A percentile compares a stretch with the other conserved stretches of the same genome.
These are phyloP conservation scores for Solanum infundibuliforme DNA, from an alignment of 257 asterid species.

Conservation along the genomic window DNA sequence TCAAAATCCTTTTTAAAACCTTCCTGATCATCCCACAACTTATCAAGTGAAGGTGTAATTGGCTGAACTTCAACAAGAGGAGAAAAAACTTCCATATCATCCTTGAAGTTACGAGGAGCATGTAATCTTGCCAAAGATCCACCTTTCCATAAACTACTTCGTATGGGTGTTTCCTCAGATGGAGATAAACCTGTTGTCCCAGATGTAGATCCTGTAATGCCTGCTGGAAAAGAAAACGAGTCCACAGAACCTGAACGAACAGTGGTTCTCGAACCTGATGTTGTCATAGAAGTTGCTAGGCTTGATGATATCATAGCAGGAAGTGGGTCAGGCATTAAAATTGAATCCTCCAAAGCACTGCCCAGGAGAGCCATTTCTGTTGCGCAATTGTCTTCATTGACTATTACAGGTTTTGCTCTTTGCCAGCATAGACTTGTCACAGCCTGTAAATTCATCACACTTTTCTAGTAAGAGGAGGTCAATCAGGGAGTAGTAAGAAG, in stretches of 20 bases:
- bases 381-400: slow-evolving; percentile 63
- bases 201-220: slow-evolving; percentile 31
- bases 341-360: slow-evolving; percentile 76
- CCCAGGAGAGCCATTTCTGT: slow-evolving; percentile 72
- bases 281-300: slow-evolving; percentile 36
- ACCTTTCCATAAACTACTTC: slow-evolving; percentile 53
- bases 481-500: neutral
- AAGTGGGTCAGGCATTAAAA: slow-evolving; percentile 96
- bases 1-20: slow-evolving; percentile 55
- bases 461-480: slow-evolving; percentile 5
- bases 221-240: slow-evolving; percentile 42
- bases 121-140: slow-evolving; percentile 64
- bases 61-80: slow-evolving; percentile 97
- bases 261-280: slow-evolving; percentile 58
- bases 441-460: slow-evolving; percentile 47
- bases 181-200: slow-evolving; percentile 30
- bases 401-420: slow-evolving; percentile 61
- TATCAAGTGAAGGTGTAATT: slow-evolving; percentile 79
- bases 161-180: slow-evolving; percentile 62
- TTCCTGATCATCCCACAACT: slow-evolving; percentile 56
- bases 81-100: slow-evolving; percentile 97
- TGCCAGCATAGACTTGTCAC: slow-evolving; percentile 94
- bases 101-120: slow-evolving; percentile 83
- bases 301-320: slow-evolving; percentile 70
- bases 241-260: slow-evolving; percentile 53